A percentile compares a stretch with the other conserved stretches of the same genome.
Conservation (phyloP, 208 protist genomes). For the Phytomonas francai region DNA sequence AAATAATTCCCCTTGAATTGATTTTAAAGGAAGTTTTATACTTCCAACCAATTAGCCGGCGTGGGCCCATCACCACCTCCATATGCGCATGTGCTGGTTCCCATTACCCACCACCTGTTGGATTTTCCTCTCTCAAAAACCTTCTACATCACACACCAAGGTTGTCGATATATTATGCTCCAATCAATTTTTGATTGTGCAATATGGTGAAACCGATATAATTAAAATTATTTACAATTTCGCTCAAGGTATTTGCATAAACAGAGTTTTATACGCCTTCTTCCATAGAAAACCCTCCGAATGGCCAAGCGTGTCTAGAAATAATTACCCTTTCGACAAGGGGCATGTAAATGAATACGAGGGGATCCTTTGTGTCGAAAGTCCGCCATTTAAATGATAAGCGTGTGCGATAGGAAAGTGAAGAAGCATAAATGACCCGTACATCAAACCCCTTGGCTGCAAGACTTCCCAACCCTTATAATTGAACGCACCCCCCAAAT, state of each 20-base stretch:
- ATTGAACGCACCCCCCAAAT: conserved; percentile 19
- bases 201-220: conserved; percentile 26
- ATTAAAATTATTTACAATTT: conserved; percentile 18
- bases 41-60: neutral
- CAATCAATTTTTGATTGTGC: conserved; percentile 48
- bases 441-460: conserved; percentile 45
- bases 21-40: neutral
- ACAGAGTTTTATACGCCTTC: conserved; percentile 63
- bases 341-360: conserved; percentile 28
- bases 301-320: conserved; percentile 37
- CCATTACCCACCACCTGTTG: conserved; percentile 80
- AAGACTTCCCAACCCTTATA: conserved; percentile 55
- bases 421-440: conserved; percentile 77
- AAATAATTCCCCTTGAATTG: conserved; percentile 23
- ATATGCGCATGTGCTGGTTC: conserved; percentile 63
- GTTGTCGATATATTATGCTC: neutral
- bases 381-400: conserved; percentile 57
- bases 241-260: conserved; percentile 36
- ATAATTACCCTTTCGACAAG: conserved; percentile 67
- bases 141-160: neutral
- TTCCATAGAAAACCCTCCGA: conserved; percentile 35
- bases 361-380: conserved; percentile 41
- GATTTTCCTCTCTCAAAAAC: conserved; percentile 44
- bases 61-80: conserved; percentile 18
- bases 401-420: conserved; percentile 38